A percentile compares a stretch with the other conserved stretches of the same genome.
phyloP scores from a whole-genome alignment of 2,329 filamentous ascomycete genomes.

The Fusarium ramigenum region DNA sequence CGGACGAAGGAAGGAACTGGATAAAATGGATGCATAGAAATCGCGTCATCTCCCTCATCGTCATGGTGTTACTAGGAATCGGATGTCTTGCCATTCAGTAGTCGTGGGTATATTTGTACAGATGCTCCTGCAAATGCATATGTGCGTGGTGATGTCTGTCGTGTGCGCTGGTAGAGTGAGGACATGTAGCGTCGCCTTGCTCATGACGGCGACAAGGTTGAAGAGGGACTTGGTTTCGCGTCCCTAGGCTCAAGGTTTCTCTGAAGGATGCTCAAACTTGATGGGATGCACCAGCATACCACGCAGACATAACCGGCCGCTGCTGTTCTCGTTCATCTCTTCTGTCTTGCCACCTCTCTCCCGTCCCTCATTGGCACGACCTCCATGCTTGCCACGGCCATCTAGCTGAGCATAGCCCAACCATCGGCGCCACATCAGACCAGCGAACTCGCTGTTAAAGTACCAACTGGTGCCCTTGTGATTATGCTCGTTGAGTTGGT shows the following conservation, averaged over 20 bases:
- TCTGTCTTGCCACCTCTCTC: constrained; percentile 62
- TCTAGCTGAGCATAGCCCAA: constrained; percentile 67
- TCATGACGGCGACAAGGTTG: constrained; percentile 41
- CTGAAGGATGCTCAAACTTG: constrained; percentile 69
- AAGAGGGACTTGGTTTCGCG: background rate
- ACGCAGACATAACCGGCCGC: constrained; percentile 79
- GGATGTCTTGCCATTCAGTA: constrained; percentile 38
- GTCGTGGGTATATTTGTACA: constrained; percentile 46
- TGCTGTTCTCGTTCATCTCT: constrained; percentile 55
- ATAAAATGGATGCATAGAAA: constrained; percentile 37
- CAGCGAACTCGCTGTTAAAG: constrained; percentile 81
- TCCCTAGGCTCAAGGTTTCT: constrained; percentile 43
- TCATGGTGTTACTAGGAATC: constrained; percentile 35
- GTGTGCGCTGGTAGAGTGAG: constrained; percentile 37
- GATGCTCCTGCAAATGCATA: constrained; percentile 45
- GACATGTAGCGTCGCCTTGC: constrained; percentile 39
- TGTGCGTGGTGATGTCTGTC: constrained; percentile 43
- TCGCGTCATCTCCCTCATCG: constrained; percentile 32
- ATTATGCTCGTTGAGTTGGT: constrained; percentile 78
- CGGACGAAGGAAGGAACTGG: constrained; percentile 34
- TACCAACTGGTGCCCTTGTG: constrained; percentile 87
- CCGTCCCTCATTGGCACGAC: constrained; percentile 56
- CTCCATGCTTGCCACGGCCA: constrained; percentile 60
- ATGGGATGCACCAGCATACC: constrained; percentile 85
- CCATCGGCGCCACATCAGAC: constrained; percentile 83